Evolutionary conservation across 768 basidiomycete genomes (phyloP).

Genomic region (Tylopilus subfusipes): DNA sequence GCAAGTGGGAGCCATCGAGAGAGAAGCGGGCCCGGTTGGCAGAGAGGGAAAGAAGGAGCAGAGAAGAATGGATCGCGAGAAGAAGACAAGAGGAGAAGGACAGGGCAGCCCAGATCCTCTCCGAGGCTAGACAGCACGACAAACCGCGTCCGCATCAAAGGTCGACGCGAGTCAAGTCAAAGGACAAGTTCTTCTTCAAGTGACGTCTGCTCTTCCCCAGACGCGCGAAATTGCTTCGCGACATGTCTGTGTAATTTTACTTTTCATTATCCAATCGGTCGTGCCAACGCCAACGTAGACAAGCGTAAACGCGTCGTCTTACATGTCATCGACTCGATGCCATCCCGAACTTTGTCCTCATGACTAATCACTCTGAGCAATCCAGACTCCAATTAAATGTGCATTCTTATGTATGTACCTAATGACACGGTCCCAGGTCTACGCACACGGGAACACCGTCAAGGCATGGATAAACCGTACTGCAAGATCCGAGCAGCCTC

Average conservation of each 20-base stretch:
- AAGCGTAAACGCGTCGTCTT: slow-evolving; percentile 5
- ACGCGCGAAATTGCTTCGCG: slow-evolving; percentile 12
- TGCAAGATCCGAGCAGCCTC: background rate
- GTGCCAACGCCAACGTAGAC: background rate
- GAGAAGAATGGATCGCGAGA: slow-evolving; percentile 37
- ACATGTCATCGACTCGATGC: slow-evolving; percentile 7
- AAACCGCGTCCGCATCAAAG: slow-evolving; percentile 8
- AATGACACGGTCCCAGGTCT: slow-evolving; percentile 3
- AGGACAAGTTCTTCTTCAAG: slow-evolving; percentile 42
- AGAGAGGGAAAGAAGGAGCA: slow-evolving; percentile 47
- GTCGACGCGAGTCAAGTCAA: slow-evolving; percentile 25
- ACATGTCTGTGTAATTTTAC: background rate
- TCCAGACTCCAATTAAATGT: slow-evolving; percentile 5
- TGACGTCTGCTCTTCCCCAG: slow-evolving; percentile 20
- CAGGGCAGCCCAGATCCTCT: slow-evolving; percentile 34
- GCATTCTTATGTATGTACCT: slow-evolving; percentile 11
- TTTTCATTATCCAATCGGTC: background rate
- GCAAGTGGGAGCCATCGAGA: slow-evolving; percentile 61
- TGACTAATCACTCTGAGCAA: background rate
- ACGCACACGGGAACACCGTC: slow-evolving; percentile 2
- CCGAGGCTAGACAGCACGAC: slow-evolving; percentile 17
- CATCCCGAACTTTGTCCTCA: background rate
- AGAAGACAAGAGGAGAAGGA: slow-evolving; percentile 42
- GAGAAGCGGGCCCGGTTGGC: slow-evolving; percentile 50
- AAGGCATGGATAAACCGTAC: background rate